phyloP scores from a whole-genome alignment of 164 flowering plant genomes.

The Litsea cubeba region DNA sequence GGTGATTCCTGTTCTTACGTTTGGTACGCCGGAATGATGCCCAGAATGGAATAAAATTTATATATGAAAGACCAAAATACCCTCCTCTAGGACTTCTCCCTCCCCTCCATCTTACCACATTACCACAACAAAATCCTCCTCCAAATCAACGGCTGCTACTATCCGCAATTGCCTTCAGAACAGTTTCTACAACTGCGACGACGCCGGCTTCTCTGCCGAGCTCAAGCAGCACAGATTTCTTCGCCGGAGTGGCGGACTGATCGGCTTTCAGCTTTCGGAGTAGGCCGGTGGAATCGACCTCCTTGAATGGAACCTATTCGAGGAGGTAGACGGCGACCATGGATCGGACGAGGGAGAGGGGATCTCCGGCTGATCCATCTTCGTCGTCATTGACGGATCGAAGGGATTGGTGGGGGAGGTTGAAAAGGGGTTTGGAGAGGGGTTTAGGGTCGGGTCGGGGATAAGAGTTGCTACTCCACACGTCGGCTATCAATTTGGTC shows the following conservation, averaged over 20 bases:
- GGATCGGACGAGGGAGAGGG: constrained; percentile 63
- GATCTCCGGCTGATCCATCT: constrained; percentile 7
- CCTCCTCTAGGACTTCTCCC: too few relatives aligned
- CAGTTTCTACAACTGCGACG: constrained; percentile 78
- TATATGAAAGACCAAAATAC: too few relatives aligned
- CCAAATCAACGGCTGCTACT: constrained; percentile 74
- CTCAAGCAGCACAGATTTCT: constrained; percentile 76
- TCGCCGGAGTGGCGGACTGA: constrained; percentile 42
- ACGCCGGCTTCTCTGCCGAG: constrained; percentile 78
- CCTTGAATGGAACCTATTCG: constrained; percentile 67
- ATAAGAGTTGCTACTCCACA: constrained; percentile 46
- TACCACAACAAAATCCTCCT: constrained; percentile 51
- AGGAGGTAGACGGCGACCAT: constrained; percentile 80
- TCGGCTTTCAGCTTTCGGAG: constrained; percentile 79
- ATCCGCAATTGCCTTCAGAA: constrained; percentile 76
- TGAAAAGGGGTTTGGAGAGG: constrained; percentile 11
- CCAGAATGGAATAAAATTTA: too few relatives aligned
- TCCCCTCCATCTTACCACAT: too few relatives aligned
- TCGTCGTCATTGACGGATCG: constrained; percentile 15
- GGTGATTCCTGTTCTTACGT: too few relatives aligned
- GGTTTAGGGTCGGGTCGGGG: constrained; percentile 32
- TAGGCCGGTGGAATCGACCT: constrained; percentile 75
- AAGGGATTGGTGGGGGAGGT: constrained; percentile 1
- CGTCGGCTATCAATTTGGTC: constrained; percentile 47
- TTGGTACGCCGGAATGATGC: too few relatives aligned